Percentiles rank a stretch among this genome's conserved stretches.
phyloP scores from a whole-genome alignment of 371 early-diverging fungal genomes.

The Actinomortierella ambigua region DNA sequence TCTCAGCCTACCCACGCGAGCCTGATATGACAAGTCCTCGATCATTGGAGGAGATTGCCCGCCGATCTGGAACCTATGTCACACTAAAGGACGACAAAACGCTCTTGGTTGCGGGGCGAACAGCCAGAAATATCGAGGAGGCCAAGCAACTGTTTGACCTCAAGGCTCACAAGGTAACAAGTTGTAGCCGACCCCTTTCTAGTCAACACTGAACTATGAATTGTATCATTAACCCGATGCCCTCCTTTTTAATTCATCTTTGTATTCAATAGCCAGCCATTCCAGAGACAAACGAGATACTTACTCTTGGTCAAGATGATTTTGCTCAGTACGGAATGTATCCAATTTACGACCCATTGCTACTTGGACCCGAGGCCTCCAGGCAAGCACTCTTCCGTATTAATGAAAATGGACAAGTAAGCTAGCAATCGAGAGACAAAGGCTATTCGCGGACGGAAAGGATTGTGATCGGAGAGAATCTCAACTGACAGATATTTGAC shows the following conservation, averaged over 20 bases:
- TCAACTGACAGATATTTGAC: too few species aligned
- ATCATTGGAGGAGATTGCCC: constrained; percentile 37
- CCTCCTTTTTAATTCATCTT: background rate
- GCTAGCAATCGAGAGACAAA: background rate
- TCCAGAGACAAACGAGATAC: constrained; percentile 16
- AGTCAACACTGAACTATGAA: too few species aligned
- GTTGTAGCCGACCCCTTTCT: background rate
- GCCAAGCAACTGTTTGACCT: constrained; percentile 41
- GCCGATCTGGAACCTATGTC: constrained; percentile 36
- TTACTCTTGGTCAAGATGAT: background rate
- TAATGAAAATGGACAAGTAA: background rate
- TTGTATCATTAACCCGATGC: background rate
- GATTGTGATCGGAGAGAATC: too few species aligned
- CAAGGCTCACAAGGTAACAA: constrained; percentile 22
- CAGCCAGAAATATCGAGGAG: constrained; percentile 25
- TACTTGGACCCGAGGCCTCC: too few species aligned
- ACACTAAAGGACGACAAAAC: constrained; percentile 12
- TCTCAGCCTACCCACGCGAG: constrained; percentile 22
- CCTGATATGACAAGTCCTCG: constrained; percentile 14
- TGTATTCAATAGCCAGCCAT: constrained; percentile 6
- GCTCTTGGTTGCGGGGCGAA: constrained; percentile 29
- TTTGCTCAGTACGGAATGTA: background rate
- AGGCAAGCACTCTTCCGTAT: too few species aligned
- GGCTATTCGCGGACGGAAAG: too few species aligned
- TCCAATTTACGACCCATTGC: too few species aligned